A percentile compares a stretch with the other conserved stretches of the same genome.
phyloP scores from a whole-genome alignment of 441 rosid species.

The Oxalis stricta region DNA sequence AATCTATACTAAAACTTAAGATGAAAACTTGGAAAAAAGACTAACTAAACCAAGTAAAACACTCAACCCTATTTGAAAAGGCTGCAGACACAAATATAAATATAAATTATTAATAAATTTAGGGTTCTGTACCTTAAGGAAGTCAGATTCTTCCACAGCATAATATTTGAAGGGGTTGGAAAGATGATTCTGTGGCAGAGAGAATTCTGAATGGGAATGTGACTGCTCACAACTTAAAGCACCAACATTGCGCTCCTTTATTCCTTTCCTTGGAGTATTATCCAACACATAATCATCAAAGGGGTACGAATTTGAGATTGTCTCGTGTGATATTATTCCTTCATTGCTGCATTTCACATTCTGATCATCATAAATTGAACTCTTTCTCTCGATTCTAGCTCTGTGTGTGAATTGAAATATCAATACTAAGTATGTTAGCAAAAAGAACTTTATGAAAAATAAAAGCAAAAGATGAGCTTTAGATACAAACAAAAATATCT shows the following conservation, averaged over 20 bases:
- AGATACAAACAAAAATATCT: slow-evolving; percentile 14
- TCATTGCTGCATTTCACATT: slow-evolving; percentile 35
- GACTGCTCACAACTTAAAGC: slow-evolving; percentile 25
- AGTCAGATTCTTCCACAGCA: slow-evolving; percentile 24
- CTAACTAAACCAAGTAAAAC: slow-evolving; percentile 9
- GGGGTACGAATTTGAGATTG: slow-evolving; percentile 24
- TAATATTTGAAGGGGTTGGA: slow-evolving; percentile 14
- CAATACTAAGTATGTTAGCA: slow-evolving; percentile 6
- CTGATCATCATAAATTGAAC: slow-evolving; percentile 36
- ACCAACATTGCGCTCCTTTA: slow-evolving; percentile 17
- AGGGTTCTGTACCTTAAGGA: slow-evolving; percentile 24
- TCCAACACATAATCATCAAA: slow-evolving; percentile 21
- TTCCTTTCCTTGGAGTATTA: slow-evolving; percentile 10
- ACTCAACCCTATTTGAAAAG: slow-evolving; percentile 18
- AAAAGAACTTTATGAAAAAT: slow-evolving; percentile 6
- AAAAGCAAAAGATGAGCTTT: not conserved
- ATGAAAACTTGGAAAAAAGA: not conserved
- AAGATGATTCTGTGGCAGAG: slow-evolving; percentile 14
- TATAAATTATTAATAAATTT: not conserved
- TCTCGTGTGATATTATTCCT: slow-evolving; percentile 30
- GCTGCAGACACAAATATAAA: slow-evolving; percentile 5
- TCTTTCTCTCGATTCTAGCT: slow-evolving; percentile 39
- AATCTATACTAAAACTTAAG: not conserved
- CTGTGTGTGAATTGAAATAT: slow-evolving; percentile 12
- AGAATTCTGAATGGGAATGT: slow-evolving; percentile 10